These are phyloP conservation scores for Aspergillus egyptiacus DNA, from an alignment of 495 filamentous ascomycete species.

Conservation along the genomic window DNA sequence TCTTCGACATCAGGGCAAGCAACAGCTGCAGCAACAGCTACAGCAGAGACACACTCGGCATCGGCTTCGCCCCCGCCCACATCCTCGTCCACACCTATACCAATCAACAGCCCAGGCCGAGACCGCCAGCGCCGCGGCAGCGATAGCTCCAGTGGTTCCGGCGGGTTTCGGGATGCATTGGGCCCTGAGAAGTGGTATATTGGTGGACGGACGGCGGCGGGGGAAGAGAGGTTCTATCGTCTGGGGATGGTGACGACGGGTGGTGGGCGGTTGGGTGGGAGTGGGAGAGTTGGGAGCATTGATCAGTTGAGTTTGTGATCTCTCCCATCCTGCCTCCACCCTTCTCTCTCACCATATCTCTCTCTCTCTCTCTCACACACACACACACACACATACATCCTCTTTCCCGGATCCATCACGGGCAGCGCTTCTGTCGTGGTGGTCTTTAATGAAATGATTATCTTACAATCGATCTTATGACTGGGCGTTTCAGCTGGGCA, in stretches of 20 bases:
- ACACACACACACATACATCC: too few relatives aligned
- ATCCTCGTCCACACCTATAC: constrained; percentile 33
- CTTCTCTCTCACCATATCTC: constrained; percentile 4
- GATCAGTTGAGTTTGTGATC: constrained; percentile 57
- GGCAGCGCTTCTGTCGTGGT: too few relatives aligned
- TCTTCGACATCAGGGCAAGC: not conserved
- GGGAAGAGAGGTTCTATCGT: constrained; percentile 84
- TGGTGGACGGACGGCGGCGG: constrained; percentile 74
- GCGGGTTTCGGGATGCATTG: constrained; percentile 67
- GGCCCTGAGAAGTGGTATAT: constrained; percentile 86
- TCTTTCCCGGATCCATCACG: too few relatives aligned
- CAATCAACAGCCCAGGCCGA: constrained; percentile 22
- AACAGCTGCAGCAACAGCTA: too few relatives aligned
- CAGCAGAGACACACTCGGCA: constrained; percentile 9
- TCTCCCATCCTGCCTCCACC: not conserved
- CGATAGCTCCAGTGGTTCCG: constrained; percentile 72
- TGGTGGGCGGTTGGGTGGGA: constrained; percentile 46
- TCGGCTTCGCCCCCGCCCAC: constrained; percentile 18
- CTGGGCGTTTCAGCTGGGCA: constrained; percentile 1
- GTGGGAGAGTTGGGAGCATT: constrained; percentile 53
- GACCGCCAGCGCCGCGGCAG: constrained; percentile 52
- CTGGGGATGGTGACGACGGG: constrained; percentile 54
- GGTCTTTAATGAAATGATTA: not conserved
- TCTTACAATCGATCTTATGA: not conserved
- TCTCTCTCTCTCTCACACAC: not conserved